Evolutionary conservation across 495 filamentous ascomycete genomes (phyloP).

Genomic region (Penicillium fimorum): DNA sequence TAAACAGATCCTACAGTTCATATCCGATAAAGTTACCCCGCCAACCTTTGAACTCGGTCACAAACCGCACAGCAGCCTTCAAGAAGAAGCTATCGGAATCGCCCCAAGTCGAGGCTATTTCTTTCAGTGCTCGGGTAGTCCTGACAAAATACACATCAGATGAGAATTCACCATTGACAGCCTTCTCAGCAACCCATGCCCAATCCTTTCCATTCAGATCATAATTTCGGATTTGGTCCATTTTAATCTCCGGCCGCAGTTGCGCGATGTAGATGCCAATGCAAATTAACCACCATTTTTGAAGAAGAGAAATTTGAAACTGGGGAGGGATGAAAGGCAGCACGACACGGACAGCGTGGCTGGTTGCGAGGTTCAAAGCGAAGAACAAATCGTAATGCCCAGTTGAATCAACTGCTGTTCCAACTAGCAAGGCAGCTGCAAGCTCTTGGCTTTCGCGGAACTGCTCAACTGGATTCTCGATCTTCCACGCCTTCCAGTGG

Average conservation of each 20-base stretch:
- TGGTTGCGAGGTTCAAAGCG: constrained; percentile 76
- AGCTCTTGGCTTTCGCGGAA: constrained; percentile 78
- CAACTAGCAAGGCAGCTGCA: constrained; percentile 69
- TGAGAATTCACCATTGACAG: constrained; percentile 60
- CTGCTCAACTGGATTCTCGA: constrained; percentile 61
- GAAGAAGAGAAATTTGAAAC: constrained; percentile 69
- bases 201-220: constrained; percentile 66
- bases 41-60: constrained; percentile 78
- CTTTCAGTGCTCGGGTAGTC: constrained; percentile 71
- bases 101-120: constrained; percentile 76
- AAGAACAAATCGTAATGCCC: constrained; percentile 79
- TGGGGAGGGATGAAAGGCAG: constrained; percentile 73
- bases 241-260: constrained; percentile 65
- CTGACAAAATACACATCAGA: constrained; percentile 84
- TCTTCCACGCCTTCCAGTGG: constrained; percentile 84
- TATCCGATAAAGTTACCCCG: constrained; percentile 47
- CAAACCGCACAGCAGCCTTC: constrained; percentile 76
- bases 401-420: constrained; percentile 35
- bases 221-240: constrained; percentile 58
- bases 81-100: constrained; percentile 75
- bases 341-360: constrained; percentile 82
- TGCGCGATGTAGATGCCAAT: constrained; percentile 74
- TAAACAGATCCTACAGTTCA: not conserved
- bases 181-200: constrained; percentile 69
- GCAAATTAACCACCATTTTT: constrained; percentile 86